Conservation (phyloP, 2,329 filamentous ascomycete species). For the Trichoderma koningiopsis region DNA sequence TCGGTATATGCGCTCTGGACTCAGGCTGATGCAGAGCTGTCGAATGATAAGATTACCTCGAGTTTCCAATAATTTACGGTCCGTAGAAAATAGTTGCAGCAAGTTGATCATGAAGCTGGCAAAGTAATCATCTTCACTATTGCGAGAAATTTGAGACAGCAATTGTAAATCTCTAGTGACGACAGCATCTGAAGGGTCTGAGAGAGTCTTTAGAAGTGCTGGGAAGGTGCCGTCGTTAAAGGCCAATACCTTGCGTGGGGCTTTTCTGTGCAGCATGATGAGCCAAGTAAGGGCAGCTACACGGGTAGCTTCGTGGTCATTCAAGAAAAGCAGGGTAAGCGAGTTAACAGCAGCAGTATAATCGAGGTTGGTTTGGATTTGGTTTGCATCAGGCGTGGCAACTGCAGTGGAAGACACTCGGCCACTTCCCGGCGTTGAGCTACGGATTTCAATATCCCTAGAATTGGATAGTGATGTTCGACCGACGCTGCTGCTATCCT, state of each 20-base stretch:
- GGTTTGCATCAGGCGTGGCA: slow-evolving; percentile 44
- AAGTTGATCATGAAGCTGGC: slow-evolving; percentile 98
- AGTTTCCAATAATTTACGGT: slow-evolving; percentile 86
- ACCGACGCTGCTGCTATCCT: slow-evolving; percentile 52
- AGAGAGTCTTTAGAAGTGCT: slow-evolving; percentile 91
- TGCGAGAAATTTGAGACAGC: slow-evolving; percentile 91
- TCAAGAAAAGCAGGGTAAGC: slow-evolving; percentile 88
- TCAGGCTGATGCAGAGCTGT: slow-evolving; percentile 89
- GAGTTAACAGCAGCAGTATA: slow-evolving; percentile 94
- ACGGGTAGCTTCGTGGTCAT: slow-evolving; percentile 93
- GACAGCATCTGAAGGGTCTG: slow-evolving; percentile 91
- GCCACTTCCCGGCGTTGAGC: slow-evolving; percentile 54
- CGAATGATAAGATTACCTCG: slow-evolving; percentile 95
- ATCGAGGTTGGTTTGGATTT: slow-evolving; percentile 74
- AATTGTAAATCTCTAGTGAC: slow-evolving; percentile 93
- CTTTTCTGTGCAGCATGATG: slow-evolving; percentile 96
- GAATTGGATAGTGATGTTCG: slow-evolving; percentile 56
- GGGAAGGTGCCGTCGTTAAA: slow-evolving; percentile 98
- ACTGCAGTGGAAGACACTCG: slow-evolving; percentile 49
- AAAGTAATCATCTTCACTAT: slow-evolving; percentile 97
- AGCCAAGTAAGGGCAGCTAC: slow-evolving; percentile 94
- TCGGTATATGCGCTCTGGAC: slow-evolving; percentile 91
- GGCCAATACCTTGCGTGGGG: slow-evolving; percentile 86
- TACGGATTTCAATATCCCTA: slow-evolving; percentile 56
- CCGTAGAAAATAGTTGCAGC: slow-evolving; percentile 91